Evolutionary conservation across 345 rosid species (phyloP).

Genomic region (Zanthoxylum bungeanum): DNA sequence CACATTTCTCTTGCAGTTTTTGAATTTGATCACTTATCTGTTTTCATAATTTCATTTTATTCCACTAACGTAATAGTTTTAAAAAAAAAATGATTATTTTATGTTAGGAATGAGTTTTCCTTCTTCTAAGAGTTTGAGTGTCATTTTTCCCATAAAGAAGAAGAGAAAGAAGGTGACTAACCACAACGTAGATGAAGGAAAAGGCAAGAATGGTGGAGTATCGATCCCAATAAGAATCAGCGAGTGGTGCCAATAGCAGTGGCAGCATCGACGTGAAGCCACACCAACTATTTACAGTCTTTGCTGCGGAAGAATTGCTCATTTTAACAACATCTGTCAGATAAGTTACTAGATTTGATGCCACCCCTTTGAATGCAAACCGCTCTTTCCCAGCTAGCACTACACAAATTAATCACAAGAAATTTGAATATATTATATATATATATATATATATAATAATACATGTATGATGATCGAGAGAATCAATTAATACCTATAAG

Average conservation of each 20-base stretch:
- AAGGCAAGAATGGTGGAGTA: conserved; percentile 69
- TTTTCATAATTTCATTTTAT: no score
- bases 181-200: conserved; percentile 73
- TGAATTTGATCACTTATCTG: neutral
- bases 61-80: neutral
- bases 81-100: no score
- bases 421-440: neutral
- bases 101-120: neutral
- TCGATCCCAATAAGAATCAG: conserved; percentile 80
- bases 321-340: conserved; percentile 75
- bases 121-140: neutral
- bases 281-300: conserved; percentile 81
- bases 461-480: neutral
- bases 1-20: no score
- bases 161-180: conserved; percentile 21
- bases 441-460: no score
- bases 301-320: conserved; percentile 90
- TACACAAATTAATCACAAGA: conserved; percentile 2
- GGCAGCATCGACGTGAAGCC: conserved; percentile 91
- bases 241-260: conserved; percentile 72
- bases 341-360: conserved; percentile 86
- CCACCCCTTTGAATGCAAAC: conserved; percentile 95
- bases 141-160: neutral
- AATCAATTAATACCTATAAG: conserved; percentile 56
- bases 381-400: conserved; percentile 90